A percentile compares a stretch with the other conserved stretches of the same genome.
Conservation (phyloP, 768 basidiomycete species). For the Polyporus arcularius region DNA sequence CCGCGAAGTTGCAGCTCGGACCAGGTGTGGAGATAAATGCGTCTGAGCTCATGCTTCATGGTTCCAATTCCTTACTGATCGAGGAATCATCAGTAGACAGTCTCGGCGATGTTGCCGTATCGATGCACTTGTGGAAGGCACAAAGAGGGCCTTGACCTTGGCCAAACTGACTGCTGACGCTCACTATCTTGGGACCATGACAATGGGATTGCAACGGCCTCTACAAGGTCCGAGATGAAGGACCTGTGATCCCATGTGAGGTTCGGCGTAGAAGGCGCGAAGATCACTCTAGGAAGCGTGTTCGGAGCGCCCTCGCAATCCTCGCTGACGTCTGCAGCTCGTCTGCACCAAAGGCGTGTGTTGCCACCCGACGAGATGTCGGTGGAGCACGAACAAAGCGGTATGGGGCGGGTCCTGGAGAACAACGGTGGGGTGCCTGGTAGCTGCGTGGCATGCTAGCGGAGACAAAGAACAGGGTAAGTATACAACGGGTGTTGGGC, state of each 20-base stretch:
- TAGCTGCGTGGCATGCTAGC: background rate
- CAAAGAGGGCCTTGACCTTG: background rate
- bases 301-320: background rate
- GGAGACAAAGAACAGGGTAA: constrained; percentile 2
- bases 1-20: background rate
- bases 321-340: background rate
- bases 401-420: background rate
- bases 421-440: background rate
- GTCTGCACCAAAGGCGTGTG: background rate
- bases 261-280: constrained; percentile 6
- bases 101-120: constrained; percentile 2
- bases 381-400: background rate
- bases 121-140: background rate
- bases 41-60: background rate
- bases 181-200: background rate
- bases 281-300: constrained; percentile 6
- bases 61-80: background rate
- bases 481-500: background rate
- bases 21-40: background rate
- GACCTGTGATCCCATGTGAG: background rate
- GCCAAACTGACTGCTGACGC: background rate
- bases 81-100: background rate
- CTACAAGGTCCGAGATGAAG: constrained; percentile 22
- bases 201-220: constrained; percentile 12
- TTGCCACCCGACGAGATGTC: background rate